Base-by-base conservation (phyloP, 2,329 filamentous ascomycete species). In the Epichloe bromicola region DNA sequence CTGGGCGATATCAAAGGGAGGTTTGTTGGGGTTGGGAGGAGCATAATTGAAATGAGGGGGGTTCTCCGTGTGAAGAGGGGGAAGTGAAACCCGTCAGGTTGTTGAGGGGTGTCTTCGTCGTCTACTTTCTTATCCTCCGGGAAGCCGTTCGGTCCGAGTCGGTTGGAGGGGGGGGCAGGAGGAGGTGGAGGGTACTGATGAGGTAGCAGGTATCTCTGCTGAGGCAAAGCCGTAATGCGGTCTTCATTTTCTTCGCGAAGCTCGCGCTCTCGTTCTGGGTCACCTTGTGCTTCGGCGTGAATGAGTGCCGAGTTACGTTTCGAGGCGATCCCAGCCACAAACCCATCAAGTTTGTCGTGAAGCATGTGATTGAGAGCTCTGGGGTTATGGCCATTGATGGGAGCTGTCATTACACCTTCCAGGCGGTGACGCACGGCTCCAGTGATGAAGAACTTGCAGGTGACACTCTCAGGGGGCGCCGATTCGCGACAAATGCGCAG, bases 371-470 rank as follows among this genome's bases (percentile, higher is more conserved):
- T 88, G 51, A 91, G 74, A 3, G 83, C 84, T 60, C 83, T 67
- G 12, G 63, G 54, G 26, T 59, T 59, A 4, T 55, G 51, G 2
- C 50, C 58, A 38, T 60, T 60, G 36, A 63, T 58, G 49, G 80
- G 73, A 52, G 67, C 80, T 62, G 70, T 73, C 64, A 69, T 72
- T 40, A 64, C 64, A 41, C 64, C 57, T 6, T 60, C 61, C 45
- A 62, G 55, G 20, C 67, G 63, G 36, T 66, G 57, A 7, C 66
- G 60, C 15, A 68, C 66, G 7, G 88, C 79, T 1, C 85, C 81
- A 0, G 91, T 97, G 57, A 96, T 86, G 68, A 88, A 96, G 73
- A 96, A 96, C 65, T 95, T 90, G 72, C 90, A 96, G 23, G 86
- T 87, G 8, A 96, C 86, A 33, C 86, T 85, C 62, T 93, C 88